Base-by-base conservation (phyloP, 2,329 filamentous ascomycete species). In the Fusarium sp. region DNA sequence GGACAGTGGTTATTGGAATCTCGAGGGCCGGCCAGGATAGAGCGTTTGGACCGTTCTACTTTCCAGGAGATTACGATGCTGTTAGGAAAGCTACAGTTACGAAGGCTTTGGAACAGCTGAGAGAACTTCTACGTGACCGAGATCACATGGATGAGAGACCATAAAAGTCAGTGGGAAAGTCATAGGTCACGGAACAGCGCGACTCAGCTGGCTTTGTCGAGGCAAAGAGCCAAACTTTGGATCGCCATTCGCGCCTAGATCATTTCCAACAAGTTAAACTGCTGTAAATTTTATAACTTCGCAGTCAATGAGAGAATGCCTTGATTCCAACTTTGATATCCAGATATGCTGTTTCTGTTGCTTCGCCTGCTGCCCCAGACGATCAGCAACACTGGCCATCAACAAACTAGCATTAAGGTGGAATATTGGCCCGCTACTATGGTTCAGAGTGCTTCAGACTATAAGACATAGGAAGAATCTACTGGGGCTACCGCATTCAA, bases 1-100 rank as follows among this genome's bases (percentile, higher is more conserved):
- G 75, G 5, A 76, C 50, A 0, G 73, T 77, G 4, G 60, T 73
- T 22, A 75, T 77, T 39, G 73, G 75, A 6, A 69, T 77, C 8
- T 70, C 64, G 0, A 47, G 34, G 5, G 32, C 30, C 1, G 68
- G 67, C 1, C 44, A 60, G 17, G 63, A 54, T 1, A 42, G 38
- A 8, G 66, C 52, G 2, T 36, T 74, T 26, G 75, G 73, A 0
- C 73, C 70, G 1, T 77, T 75, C n/a, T 61, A 67, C 9, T 76
- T 77, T 32, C 38, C 63, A 0, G 66, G 73, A 0, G 72, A 68
- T 45, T 55, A 70, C 2, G 67, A 68, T 10, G 66, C 51, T 10
- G 41, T 72, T 4, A 52, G 72, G 24, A 61, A 66, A 22, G 72
- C 65, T 0, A 74, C 66, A 0, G n/a, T 72, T 8, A 26, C 24